phyloP scores from a whole-genome alignment of 2,329 filamentous ascomycete genomes.

The Tolypocladium ovalisporum region DNA sequence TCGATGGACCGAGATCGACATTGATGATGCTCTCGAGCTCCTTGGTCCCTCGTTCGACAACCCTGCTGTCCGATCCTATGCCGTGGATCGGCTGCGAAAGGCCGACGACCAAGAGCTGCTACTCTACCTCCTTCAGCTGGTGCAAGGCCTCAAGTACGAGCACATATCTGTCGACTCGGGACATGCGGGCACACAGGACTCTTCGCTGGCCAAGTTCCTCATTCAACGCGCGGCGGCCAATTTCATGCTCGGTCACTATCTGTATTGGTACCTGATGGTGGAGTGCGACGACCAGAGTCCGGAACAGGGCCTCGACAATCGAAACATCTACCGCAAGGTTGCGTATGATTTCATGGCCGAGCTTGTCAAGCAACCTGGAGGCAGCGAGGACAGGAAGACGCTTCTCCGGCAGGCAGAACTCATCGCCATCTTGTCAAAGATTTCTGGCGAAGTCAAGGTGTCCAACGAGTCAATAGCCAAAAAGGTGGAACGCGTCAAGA shows the following conservation, averaged over 20 bases:
- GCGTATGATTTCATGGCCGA: constrained; percentile 95
- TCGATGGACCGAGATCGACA: constrained; percentile 93
- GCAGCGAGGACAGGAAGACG: constrained; percentile 62
- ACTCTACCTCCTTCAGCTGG: constrained; percentile 83
- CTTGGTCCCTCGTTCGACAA: constrained; percentile 90
- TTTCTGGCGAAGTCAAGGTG: constrained; percentile 79
- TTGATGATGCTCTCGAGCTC: constrained; percentile 90
- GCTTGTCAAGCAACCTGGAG: constrained; percentile 59
- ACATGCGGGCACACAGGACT: constrained; percentile 56
- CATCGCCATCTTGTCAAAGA: constrained; percentile 74
- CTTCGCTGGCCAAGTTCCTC: constrained; percentile 79
- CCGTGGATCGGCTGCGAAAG: constrained; percentile 83
- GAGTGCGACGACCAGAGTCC: constrained; percentile 81
- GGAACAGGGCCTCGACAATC: constrained; percentile 63
- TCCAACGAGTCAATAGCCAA: constrained; percentile 66
- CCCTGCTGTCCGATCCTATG: constrained; percentile 77
- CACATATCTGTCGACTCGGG: constrained; percentile 50
- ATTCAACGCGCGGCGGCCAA: constrained; percentile 81
- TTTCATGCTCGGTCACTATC: constrained; percentile 83
- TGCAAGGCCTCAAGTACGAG: constrained; percentile 93
- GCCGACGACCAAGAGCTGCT: constrained; percentile 86
- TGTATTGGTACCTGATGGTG: constrained; percentile 98
- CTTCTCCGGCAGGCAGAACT: constrained; percentile 83
- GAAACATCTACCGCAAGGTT: constrained; percentile 82
- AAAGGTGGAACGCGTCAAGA: constrained; percentile 78